Base-by-base conservation (phyloP, 257 asterid genomes). In the Salvia rosmarinus region DNA sequence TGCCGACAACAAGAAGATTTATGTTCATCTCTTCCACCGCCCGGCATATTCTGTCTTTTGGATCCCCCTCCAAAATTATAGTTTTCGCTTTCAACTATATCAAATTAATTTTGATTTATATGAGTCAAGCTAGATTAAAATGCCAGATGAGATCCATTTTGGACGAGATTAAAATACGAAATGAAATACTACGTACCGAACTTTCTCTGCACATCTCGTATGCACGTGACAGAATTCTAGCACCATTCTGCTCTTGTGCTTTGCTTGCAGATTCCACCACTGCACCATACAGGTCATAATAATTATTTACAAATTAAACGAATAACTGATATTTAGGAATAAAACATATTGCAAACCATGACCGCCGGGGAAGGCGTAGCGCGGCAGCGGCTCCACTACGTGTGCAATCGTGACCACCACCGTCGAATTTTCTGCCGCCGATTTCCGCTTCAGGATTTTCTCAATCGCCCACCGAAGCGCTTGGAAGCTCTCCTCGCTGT, bases 401-500 rank as follows among this genome's bases (percentile, higher is more conserved):
- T 82, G 78, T 23, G 80, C 87, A 2, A 89, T 63, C 6, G 92
- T 82, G n/a, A 89, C 67, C 37, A 77, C 73, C 68, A 19, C 34
- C 9, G 68, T n/a, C 21, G 68, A 39, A 11, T 10, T 11, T 3
- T 16, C 49, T n/a, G n/a, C n/a, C n/a, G n/a, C n/a, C n/a, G n/a
- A n/a, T 14, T 17, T 35, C 7, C 25, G 77, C 71, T 61, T 74
- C 79, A 83, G 42, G 6, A 87, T 42, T 2, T 80, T 81, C 32
- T 87, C 90, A 12, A 87, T 75, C 13, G 66, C 64, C 94, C 94
- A 89, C 4, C 51, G 77, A 1, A 89, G 89, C 3, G 88, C 90
- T 64, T 82, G 23, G 75, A 84, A 87, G 78, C 90, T 87, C 71
- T 89, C 90, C 0, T 87, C 86, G 80, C 93, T 89, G 72, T 85